Conservation (phyloP, 1,284 basidiomycete genomes). For the Amylostereum areolatum region DNA sequence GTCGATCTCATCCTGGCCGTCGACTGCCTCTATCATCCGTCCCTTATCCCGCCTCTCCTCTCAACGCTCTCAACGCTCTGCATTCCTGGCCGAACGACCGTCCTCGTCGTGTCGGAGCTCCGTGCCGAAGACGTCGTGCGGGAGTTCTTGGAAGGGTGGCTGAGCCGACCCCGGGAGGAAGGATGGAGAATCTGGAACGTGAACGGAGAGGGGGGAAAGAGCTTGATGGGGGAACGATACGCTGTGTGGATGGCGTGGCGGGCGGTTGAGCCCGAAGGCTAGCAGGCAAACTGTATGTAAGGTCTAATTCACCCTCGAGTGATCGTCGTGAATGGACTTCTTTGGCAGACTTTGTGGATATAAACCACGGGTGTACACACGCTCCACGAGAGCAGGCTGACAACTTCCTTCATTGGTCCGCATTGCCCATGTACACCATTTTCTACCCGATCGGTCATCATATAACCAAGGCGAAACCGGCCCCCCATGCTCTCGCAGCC, state of each 20-base stretch:
- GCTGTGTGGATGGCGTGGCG: neutral
- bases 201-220: neutral
- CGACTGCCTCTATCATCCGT: conserved; percentile 86
- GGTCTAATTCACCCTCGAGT: too few species aligned
- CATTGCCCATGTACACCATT: too few species aligned
- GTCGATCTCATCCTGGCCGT: conserved; percentile 65
- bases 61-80: conserved; percentile 59
- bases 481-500: too few species aligned
- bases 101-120: conserved; percentile 73
- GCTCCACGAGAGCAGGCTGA: too few species aligned
- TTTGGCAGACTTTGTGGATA: too few species aligned
- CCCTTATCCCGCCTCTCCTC: conserved; percentile 67
- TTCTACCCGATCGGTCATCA: too few species aligned
- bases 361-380: too few species aligned
- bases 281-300: too few species aligned
- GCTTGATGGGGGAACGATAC: neutral
- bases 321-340: too few species aligned
- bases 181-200: conserved; percentile 39
- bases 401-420: too few species aligned
- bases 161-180: conserved; percentile 41
- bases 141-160: conserved; percentile 68
- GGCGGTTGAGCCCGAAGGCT: too few species aligned
- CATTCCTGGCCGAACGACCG: conserved; percentile 45
- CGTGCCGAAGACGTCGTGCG: conserved; percentile 77
- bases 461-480: too few species aligned